phyloP scores from a whole-genome alignment of 78 protist genomes.

The Cavenderia fasciculata region DNA sequence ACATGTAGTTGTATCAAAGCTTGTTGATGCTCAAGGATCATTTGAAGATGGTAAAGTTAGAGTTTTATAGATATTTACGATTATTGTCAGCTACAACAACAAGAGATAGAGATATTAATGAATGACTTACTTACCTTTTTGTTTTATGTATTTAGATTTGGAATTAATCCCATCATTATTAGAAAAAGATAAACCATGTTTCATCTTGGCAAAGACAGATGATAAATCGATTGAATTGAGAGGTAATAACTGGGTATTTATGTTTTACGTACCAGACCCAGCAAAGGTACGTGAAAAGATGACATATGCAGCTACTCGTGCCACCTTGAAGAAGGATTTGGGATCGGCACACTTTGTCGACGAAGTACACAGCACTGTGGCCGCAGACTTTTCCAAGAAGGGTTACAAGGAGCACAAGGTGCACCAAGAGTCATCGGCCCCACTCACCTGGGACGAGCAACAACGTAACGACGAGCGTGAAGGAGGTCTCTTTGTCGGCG shows the following conservation, averaged over 20 bases:
- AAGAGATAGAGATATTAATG: background rate
- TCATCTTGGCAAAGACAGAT: conserved; percentile 27
- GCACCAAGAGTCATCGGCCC: conserved; percentile 75
- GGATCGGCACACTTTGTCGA: conserved; percentile 75
- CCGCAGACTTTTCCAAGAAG: conserved; percentile 41
- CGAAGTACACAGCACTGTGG: conserved; percentile 30
- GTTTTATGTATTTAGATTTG: background rate
- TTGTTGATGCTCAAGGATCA: background rate
- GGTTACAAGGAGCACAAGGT: conserved; percentile 55
- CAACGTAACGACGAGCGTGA: conserved; percentile 67
- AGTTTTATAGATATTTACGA: background rate
- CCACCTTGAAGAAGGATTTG: conserved; percentile 69
- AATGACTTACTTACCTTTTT: background rate
- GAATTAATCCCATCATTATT: conserved; percentile 13
- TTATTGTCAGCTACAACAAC: background rate
- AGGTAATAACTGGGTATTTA: conserved; percentile 64
- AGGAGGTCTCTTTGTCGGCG: conserved; percentile 66
- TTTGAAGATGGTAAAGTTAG: conserved; percentile 23
- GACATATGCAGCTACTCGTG: conserved; percentile 81
- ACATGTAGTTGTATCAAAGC: conserved; percentile 7
- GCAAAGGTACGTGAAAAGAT: conserved; percentile 83
- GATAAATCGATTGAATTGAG: conserved; percentile 39
- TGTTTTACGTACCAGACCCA: conserved; percentile 76
- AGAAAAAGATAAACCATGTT: conserved; percentile 41
- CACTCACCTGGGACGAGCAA: conserved; percentile 75